Evolutionary conservation across 78 protist genomes (phyloP), one percentile per base, ranked within the genome.

Genomic region (Dictyostelium brefeldianum): DNA sequence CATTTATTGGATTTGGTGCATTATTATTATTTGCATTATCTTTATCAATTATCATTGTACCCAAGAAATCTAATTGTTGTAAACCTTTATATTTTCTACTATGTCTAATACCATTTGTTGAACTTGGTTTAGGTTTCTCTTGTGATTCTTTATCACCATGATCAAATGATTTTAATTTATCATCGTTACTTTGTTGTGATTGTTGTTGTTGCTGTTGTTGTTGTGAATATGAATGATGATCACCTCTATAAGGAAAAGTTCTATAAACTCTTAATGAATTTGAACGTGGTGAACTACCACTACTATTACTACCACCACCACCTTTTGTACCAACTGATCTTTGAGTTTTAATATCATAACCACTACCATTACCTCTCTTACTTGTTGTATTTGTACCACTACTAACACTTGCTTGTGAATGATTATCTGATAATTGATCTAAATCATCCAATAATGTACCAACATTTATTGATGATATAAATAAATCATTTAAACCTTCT

Each of bases 231-330:
- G 20, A 27, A 31, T 81, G 92, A 5, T 75, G 48, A 50, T 74
- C 67, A 17, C 92, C 92, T 74, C 92, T 74, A 27, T 85, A 85
- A n/a, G 92, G 92, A 20, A 85, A 85, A 10, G 92, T 85, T 64
- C 92, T 53, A 64, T 77, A 77, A 47, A 85, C 78, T 48, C 81
- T 62, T 7, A 75, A 31, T n/a, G 78, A 67, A 8, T 48, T 41
- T 2, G 43, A n/a, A 48, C 81, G 41, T 27, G 82, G 82, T 15
- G 80, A 79, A 8, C 83, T 43, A 5, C 92, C 77, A 43, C 47
- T 20, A 62, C 83, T 64, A n/a, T n/a, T n/a, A 9, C 69, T 46
- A 22, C 78, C 62, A 1, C 57, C 18, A 5, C 14, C n/a, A 22
- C 31, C 27, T n/a, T 48, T 75, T 22, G 64, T 84, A 1, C 64